Conservation (phyloP, 768 basidiomycete species). For the Rhizopogon vulgaris region DNA sequence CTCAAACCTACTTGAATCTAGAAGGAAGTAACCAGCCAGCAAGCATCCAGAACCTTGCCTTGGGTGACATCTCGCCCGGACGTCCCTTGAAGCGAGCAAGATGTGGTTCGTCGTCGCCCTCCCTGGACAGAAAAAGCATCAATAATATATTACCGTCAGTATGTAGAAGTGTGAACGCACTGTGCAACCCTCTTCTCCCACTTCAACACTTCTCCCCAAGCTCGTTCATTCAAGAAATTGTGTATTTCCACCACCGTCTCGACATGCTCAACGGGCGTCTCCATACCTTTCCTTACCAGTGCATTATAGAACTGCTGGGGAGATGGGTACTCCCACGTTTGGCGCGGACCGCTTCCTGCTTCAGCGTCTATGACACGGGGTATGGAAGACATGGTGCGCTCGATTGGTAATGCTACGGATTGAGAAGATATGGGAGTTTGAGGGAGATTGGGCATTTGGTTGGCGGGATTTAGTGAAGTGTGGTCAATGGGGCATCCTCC, state of each 20-base stretch:
- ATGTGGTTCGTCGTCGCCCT: slow-evolving; percentile 54
- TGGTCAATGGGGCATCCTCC: slow-evolving; percentile 65
- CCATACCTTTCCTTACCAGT: slow-evolving; percentile 92
- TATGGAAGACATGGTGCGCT: slow-evolving; percentile 79
- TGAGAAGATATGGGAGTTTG: slow-evolving; percentile 58
- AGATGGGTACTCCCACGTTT: slow-evolving; percentile 91
- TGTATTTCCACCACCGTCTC: slow-evolving; percentile 98
- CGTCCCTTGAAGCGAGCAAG: slow-evolving; percentile 83
- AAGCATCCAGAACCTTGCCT: slow-evolving; percentile 81
- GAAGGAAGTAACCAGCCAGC: slow-evolving; percentile 88
- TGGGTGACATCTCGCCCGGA: slow-evolving; percentile 91
- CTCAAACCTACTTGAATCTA: slow-evolving; percentile 70
- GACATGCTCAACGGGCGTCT: slow-evolving; percentile 92
- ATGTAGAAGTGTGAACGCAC: slow-evolving; percentile 11
- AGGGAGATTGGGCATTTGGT: slow-evolving; percentile 85
- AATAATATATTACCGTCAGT: slow-evolving; percentile 1
- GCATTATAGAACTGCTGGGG: slow-evolving; percentile 99
- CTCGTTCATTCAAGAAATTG: slow-evolving; percentile 95
- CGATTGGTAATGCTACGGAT: slow-evolving; percentile 55
- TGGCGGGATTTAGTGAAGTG: slow-evolving; percentile 55
- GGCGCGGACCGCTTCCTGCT: slow-evolving; percentile 4
- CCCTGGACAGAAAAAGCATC: slow-evolving; percentile 29
- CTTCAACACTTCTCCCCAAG: slow-evolving; percentile 89
- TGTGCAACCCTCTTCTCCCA: slow-evolving; percentile 71
- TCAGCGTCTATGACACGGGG: slow-evolving; percentile 49